Evolutionary conservation across 257 asterid species (phyloP), one percentile per base, ranked within the genome.

Genomic region (Ophiorrhiza pumila): DNA sequence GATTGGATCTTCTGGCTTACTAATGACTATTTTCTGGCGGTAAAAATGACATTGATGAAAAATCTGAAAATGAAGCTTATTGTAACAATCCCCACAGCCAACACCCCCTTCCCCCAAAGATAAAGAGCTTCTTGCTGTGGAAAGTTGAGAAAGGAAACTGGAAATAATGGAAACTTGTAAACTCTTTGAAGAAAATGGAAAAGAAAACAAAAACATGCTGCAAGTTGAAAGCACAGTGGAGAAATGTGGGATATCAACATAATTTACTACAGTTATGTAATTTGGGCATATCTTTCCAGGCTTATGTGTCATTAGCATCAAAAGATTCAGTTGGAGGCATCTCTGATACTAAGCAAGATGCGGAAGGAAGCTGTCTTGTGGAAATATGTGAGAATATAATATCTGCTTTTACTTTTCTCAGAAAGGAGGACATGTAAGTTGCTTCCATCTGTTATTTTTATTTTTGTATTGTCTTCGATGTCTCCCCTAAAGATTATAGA

Each of bases 391-490:
- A 80, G 80, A 74, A 72, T 72, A 22, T 87, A 25, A 60, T 85
- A 18, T 80, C 95, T 69, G 96, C 93, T 81, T 87, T 89, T 79
- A 78, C 87, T 56, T 78, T 87, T 81, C 89, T 93, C 80, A 80
- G 71, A 87, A 80, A 76, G 78, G 91, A 86, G 82, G 82, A 85
- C 66, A 72, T 75, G 98, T 91, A 86, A 87, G 95, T 74, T 74
- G 11, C 52, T 17, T 66, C 78, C 65, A 66, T 69, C 9, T 56
- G 43, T 74, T 35, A 71, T 66, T 70, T 65, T 56, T 50, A 13
- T 22, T 52, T 9, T 7, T 52, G 62, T 70, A 49, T 31, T 32
- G 13, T 23, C 3, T 17, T 32, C 29, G 3, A 15, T 22, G 22
- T 32, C 35, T 65, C 7, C 58, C 43, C 13, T 35, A 34, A 23